A percentile compares a stretch with the other conserved stretches of the same genome.
phyloP scores from a whole-genome alignment of 306 rosid species.

The Cicer pinnatifidum region DNA sequence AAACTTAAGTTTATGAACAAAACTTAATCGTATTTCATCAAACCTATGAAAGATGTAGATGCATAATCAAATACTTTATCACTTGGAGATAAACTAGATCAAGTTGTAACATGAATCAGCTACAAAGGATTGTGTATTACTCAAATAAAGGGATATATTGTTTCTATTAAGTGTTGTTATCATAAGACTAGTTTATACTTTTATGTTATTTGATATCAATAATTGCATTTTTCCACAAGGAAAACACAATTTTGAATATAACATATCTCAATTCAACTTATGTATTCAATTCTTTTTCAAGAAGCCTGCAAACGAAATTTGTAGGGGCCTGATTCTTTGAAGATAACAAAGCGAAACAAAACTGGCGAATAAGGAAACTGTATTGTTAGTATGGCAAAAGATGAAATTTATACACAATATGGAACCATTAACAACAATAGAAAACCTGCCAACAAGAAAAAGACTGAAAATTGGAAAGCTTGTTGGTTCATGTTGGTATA shows the following conservation, averaged over 20 bases:
- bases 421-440: too few species aligned
- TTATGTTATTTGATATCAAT: neutral
- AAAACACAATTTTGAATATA: neutral
- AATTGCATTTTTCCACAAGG: conserved; percentile 15
- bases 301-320: conserved; percentile 5
- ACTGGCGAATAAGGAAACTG: neutral
- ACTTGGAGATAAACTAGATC: too few species aligned
- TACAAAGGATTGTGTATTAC: conserved; percentile 3
- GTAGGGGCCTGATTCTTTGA: conserved; percentile 33
- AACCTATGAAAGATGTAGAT: too few species aligned
- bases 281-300: neutral
- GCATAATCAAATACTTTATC: too few species aligned
- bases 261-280: neutral
- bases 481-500: too few species aligned
- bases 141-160: neutral
- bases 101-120: too few species aligned
- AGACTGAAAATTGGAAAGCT: too few species aligned
- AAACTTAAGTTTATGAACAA: too few species aligned
- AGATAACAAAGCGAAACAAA: conserved; percentile 19
- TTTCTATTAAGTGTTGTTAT: conserved; percentile 27
- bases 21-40: too few species aligned
- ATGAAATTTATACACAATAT: conserved; percentile 53
- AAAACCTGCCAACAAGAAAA: too few species aligned
- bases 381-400: conserved; percentile 52
- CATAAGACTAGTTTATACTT: neutral